Percentiles rank a stretch among this genome's conserved stretches.
These are phyloP conservation scores for Begonia fuchsioides DNA, from an alignment of 306 rosid genomes.

Conservation along the genomic window DNA sequence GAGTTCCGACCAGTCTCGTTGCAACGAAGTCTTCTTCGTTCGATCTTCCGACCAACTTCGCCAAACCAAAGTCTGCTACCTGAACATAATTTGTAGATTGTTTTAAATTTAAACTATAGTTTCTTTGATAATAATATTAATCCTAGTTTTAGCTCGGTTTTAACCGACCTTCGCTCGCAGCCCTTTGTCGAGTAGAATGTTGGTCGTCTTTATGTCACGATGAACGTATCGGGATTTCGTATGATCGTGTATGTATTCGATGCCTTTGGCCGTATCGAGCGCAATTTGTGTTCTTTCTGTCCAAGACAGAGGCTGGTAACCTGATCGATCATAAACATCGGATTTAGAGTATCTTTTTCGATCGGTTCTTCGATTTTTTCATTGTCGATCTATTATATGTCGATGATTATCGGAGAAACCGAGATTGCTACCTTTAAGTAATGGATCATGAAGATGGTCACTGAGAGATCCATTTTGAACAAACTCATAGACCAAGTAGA, in stretches of 20 bases:
- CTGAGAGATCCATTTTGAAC: constrained; percentile 64
- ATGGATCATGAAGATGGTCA: constrained; percentile 68
- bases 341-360: too few relatives aligned
- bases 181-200: constrained; percentile 63
- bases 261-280: constrained; percentile 68
- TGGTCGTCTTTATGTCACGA: constrained; percentile 69
- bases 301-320: constrained; percentile 77
- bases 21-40: constrained; percentile 53
- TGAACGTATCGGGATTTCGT: constrained; percentile 68
- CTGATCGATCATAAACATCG: constrained; percentile 12
- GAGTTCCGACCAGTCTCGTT: constrained; percentile 83
- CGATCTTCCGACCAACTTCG: constrained; percentile 55
- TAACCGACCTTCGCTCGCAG: constrained; percentile 81
- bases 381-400: too few relatives aligned
- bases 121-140: too few relatives aligned
- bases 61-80: constrained; percentile 90
- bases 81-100: constrained; percentile 2
- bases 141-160: too few relatives aligned
- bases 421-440: constrained; percentile 37
- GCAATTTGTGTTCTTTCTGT: constrained; percentile 70
- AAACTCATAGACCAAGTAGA: constrained; percentile 68
- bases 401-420: too few relatives aligned
- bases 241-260: constrained; percentile 80
- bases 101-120: too few relatives aligned
- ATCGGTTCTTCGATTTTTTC: too few relatives aligned